Evolutionary conservation across 2,329 filamentous ascomycete genomes (phyloP), one percentile per base, ranked within the genome.

Genomic region (Phoma sp.): DNA sequence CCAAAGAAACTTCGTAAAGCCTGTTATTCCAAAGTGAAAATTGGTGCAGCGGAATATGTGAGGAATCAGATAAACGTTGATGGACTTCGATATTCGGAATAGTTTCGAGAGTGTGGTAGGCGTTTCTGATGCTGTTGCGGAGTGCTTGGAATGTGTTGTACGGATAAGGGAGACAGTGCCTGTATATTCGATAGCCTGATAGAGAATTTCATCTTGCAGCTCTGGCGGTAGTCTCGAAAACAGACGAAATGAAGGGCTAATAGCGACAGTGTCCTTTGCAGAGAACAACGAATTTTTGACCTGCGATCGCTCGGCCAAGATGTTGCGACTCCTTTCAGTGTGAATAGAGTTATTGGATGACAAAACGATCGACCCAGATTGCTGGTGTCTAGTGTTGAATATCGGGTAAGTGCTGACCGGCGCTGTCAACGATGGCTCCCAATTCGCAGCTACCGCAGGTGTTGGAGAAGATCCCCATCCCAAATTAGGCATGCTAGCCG

Each of bases 121-220:
- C 7, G 52, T 2, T 25, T 42, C 40, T 27, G 27, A 27, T 36
- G 22, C 18, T 37, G 8, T 18, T 4, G n/a, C 2, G 25, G 27
- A 23, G 47, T 33, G 5, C 18, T 13, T n/a, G 9, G 13, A n/a
- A 13, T 6, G 7, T 7, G 11, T n/a, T 29, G 23, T 35, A n/a
- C 25, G 47, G 7, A 24, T 35, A 10, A 55, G 33, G 4, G n/a
- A 33, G 14, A 55, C 63, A 25, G 45, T 42, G 14, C 59, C 44
- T 1, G 54, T 59, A 3, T 66, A 46, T 0, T 60, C 61, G 4
- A 65, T 52, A n/a, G 68, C 65, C 0, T 53, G 56, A 7, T 50
- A 61, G 4, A 70, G 55, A 8, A 72, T 65, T 47, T 64, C 55
- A 11, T 73, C 66, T 50, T 71, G 69, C 7, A 73, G 51, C 38